Conservation (phyloP, 306 rosid species). For the Dryas drummondii region DNA sequence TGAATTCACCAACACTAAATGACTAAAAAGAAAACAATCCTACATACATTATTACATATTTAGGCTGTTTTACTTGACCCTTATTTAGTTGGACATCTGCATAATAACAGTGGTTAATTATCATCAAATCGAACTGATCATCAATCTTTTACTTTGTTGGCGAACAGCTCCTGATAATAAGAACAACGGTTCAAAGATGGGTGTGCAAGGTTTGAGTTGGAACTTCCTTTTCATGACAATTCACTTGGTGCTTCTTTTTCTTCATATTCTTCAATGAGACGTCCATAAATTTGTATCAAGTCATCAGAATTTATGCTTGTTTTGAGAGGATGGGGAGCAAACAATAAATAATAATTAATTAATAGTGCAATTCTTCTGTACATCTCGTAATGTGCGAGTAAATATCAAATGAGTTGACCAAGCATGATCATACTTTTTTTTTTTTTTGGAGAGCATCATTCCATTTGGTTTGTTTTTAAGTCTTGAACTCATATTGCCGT, state of each 20-base stretch:
- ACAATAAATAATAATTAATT: neutral
- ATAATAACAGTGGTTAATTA: neutral
- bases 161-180: constrained; percentile 31
- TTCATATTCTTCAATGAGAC: constrained; percentile 30
- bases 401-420: neutral
- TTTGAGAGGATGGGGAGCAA: constrained; percentile 1
- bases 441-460: neutral
- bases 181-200: constrained; percentile 29
- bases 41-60: neutral
- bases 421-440: neutral
- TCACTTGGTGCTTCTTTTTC: constrained; percentile 34
- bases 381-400: neutral
- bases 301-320: neutral
- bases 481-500: too few relatives aligned
- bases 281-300: constrained; percentile 1
- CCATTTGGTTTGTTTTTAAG: neutral
- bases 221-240: constrained; percentile 39
- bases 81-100: neutral
- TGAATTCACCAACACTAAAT: neutral
- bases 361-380: neutral
- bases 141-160: constrained; percentile 16
- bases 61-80: neutral
- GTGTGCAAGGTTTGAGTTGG: constrained; percentile 39
- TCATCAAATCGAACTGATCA: neutral
- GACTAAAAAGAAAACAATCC: neutral